These are phyloP conservation scores for Aspergillus felis DNA, from an alignment of 2,329 filamentous ascomycete species.

Conservation along the genomic window DNA sequence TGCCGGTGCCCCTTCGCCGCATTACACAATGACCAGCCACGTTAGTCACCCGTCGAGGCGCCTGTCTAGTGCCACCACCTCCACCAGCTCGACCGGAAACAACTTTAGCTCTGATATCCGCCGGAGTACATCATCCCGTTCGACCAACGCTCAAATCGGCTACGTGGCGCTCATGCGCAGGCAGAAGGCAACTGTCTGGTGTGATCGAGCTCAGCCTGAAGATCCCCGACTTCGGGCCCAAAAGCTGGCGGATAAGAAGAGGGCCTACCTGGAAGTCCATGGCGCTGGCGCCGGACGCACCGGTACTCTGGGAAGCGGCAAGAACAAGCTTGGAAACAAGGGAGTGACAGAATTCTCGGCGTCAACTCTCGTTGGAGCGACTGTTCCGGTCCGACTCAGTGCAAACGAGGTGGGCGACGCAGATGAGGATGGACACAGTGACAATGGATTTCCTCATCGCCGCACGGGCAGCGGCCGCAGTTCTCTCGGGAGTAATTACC, in stretches of 20 bases:
- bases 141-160: conserved; percentile 61
- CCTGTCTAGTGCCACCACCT: conserved; percentile 39
- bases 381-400: conserved; percentile 85
- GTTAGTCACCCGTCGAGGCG: conserved; percentile 27
- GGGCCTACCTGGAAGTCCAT: conserved; percentile 78
- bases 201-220: conserved; percentile 87
- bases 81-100: conserved; percentile 38
- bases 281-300: conserved; percentile 54
- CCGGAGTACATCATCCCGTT: conserved; percentile 77
- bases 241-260: conserved; percentile 80
- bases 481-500: conserved; percentile 48
- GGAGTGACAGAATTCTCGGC: conserved; percentile 74
- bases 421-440: conserved; percentile 58
- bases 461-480: conserved; percentile 57
- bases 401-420: conserved; percentile 93
- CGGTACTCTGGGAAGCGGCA: conserved; percentile 64
- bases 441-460: conserved; percentile 43
- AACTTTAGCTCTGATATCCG: conserved; percentile 45
- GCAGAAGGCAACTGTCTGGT: conserved; percentile 98
- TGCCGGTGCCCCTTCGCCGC: conserved; percentile 20
- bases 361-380: conserved; percentile 69
- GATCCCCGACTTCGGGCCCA: conserved; percentile 79
- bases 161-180: conserved; percentile 96
- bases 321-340: conserved; percentile 85
- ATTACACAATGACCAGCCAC: conserved; percentile 24